phyloP scores from a whole-genome alignment of 352 stramenopile genomes.

The Globisporangium recalcitrans region DNA sequence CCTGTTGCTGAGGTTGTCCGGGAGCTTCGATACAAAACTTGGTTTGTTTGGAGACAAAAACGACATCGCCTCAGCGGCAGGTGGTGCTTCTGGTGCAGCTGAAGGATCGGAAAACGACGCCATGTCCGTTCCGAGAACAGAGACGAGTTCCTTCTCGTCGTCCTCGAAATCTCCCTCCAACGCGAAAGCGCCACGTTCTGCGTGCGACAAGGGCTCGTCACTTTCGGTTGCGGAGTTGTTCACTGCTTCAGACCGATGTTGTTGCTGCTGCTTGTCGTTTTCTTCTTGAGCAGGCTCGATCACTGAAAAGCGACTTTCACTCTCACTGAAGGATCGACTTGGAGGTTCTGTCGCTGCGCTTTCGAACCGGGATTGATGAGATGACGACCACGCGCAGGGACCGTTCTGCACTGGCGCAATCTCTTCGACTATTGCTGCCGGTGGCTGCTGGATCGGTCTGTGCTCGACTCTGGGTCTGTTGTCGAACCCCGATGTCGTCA shows the following conservation, averaged over 20 bases:
- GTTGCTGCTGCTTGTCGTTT: not conserved
- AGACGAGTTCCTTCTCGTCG: not conserved
- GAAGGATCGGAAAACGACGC: too few relatives aligned
- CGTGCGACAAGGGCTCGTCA: too few relatives aligned
- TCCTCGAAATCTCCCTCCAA: not conserved
- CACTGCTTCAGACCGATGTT: not conserved
- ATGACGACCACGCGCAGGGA: not conserved
- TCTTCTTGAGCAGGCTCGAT: constrained; percentile 3
- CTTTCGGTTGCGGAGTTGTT: not conserved
- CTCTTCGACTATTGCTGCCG: too few relatives aligned
- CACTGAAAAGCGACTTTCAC: not conserved
- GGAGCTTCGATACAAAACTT: constrained; percentile 22
- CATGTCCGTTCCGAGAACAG: not conserved
- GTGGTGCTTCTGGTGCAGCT: not conserved
- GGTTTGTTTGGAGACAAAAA: constrained; percentile 45
- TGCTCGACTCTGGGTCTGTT: not conserved
- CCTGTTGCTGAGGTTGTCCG: constrained; percentile 8
- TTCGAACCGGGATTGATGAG: not conserved
- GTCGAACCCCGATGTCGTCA: not conserved
- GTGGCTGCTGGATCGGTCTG: not conserved
- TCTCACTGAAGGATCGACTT: not conserved
- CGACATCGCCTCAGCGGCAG: constrained; percentile 21
- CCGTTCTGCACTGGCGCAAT: not conserved
- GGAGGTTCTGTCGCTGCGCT: not conserved
- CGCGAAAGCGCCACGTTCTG: not conserved